Evolutionary conservation across 2,329 filamentous ascomycete genomes (phyloP), one percentile per base, ranked within the genome.

Genomic region (Penicillium sp.): DNA sequence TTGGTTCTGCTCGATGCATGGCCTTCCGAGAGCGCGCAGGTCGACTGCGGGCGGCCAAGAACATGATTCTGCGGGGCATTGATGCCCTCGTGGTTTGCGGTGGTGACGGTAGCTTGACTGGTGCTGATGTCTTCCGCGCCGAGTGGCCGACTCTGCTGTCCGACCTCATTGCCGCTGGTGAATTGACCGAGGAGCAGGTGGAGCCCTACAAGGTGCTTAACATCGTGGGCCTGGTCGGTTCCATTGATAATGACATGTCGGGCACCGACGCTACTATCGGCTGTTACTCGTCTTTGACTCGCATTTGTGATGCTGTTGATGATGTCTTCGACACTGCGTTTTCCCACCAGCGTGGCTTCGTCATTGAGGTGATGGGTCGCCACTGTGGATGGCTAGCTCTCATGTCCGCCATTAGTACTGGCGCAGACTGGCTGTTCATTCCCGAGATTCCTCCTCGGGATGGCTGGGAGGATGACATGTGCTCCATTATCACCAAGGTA

Each of bases 301-400:
- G 94, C 60, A 96, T 99, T 68, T 98, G 94, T 78, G 90, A 97
- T 74, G 91, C 94, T 72, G 91, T 99, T 59, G 95, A 99, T 79
- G 94, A 92, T 72, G 96, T 81, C 31, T 81, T 99, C 68, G 94
- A 99, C 77, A 93, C 94, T 19, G 98, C 95, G 0, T 94, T 94
- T 54, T 97, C 93, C 31, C 95, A 99, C 77, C 96, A 96, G 65
- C 85, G 95, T 69, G 95, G 95, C 40, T 99, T 99, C 76, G 93
- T 99, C 58, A 90, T 99, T 62, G 95, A 97, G 77, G 95, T 99
- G 70, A 99, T 99, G 95, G 95, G 95, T 51, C 86, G 95, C 60
- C 94, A 99, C 78, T 99, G 95, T 75, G 95, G 95, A 62, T 99
- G 95, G 95, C 83, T 99, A 62, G 95, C 95, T 41, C 84, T 99